Base-by-base conservation (phyloP, 2,329 filamentous ascomycete genomes). In the Saccharata proteae region DNA sequence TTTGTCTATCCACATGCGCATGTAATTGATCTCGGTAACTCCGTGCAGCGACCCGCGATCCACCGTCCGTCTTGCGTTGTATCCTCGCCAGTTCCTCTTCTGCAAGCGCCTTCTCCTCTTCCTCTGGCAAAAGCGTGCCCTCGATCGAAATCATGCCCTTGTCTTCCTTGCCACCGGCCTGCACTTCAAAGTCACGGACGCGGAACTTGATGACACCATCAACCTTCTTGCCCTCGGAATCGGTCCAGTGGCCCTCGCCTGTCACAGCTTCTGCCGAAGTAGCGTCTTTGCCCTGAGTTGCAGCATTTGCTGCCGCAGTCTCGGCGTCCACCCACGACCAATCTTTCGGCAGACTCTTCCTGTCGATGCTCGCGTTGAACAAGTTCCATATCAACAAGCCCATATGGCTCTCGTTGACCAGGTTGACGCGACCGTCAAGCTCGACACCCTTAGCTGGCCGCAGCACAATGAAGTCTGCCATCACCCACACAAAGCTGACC, bases 311-410 rank as follows among this genome's bases (percentile, higher is more conserved):
- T 37, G 39, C 36, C 57, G 25, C 3, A 33, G 48, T 31, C 14
- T 59, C 50, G n/a, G 74, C 66, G 8, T 75, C 71, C 11, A 83
- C 67, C 79, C 84, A 96, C 38, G 64, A 74, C 90, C 88, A 98
- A 15, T 71, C 69, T 10, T 61, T 55, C 0, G 90, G 90, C 11
- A 98, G 63, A 20, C 82, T 68, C 38, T 71, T 72, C 14, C 77
- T 68, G 45, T 88, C 80, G 37, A 98, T 81, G 25, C 79, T 83
- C 1, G 88, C 82, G 43, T 90, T 93, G 66, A 96, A 96, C 42
- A 84, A 74, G 54, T 88, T 88, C 59, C 84, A 86, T 53, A 84
- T 90, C 8, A 92, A 74, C 3, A 94, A 71, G 13, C 88, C 86
- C 5, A 98, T 68, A 49, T 94, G 84, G 5, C 83, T 84, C 44